A percentile compares a stretch with the other conserved stretches of the same genome.
phyloP scores from a whole-genome alignment of 305 asterid genomes.

The Striga hermonthica region DNA sequence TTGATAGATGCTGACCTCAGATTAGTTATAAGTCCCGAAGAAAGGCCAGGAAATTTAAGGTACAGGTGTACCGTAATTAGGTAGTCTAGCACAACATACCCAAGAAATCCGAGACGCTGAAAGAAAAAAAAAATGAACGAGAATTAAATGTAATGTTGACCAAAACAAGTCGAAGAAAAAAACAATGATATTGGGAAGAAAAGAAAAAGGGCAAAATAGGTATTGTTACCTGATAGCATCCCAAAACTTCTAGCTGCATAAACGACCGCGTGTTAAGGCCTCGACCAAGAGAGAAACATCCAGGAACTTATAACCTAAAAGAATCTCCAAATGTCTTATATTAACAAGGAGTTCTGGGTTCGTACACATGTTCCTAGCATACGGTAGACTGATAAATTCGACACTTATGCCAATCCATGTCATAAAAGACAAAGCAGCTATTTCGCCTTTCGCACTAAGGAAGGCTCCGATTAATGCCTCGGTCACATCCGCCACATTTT shows the following conservation, averaged over 20 bases:
- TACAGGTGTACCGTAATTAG: slow-evolving; percentile 60
- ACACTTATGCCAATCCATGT: slow-evolving; percentile 63
- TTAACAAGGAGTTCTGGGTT: slow-evolving; percentile 48
- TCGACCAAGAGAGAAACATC: slow-evolving; percentile 76
- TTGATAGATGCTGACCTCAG: slow-evolving; percentile 82
- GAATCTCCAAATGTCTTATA: slow-evolving; percentile 43
- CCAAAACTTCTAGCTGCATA: slow-evolving; percentile 73
- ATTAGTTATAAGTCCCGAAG: slow-evolving; percentile 74
- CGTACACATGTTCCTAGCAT: slow-evolving; percentile 36
- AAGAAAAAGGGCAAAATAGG: neutral
- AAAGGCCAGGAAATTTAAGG: slow-evolving; percentile 45
- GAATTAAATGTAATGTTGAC: neutral
- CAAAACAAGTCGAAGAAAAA: too few relatives aligned
- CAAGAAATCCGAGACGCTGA: slow-evolving; percentile 84
- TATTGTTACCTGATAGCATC: slow-evolving; percentile 71
- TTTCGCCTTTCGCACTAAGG: slow-evolving; percentile 65
- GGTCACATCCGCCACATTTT: slow-evolving; percentile 66
- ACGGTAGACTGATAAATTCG: slow-evolving; percentile 43
- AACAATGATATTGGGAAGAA: neutral
- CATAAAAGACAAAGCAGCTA: slow-evolving; percentile 67
- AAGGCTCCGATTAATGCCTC: slow-evolving; percentile 88
- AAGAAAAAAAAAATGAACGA: slow-evolving; percentile 5
- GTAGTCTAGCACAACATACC: slow-evolving; percentile 82
- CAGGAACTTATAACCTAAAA: slow-evolving; percentile 48
- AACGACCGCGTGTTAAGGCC: slow-evolving; percentile 82